These are phyloP conservation scores for Scolecobasidium constrictum DNA, from an alignment of 2,329 filamentous ascomycete species.

Conservation along the genomic window DNA sequence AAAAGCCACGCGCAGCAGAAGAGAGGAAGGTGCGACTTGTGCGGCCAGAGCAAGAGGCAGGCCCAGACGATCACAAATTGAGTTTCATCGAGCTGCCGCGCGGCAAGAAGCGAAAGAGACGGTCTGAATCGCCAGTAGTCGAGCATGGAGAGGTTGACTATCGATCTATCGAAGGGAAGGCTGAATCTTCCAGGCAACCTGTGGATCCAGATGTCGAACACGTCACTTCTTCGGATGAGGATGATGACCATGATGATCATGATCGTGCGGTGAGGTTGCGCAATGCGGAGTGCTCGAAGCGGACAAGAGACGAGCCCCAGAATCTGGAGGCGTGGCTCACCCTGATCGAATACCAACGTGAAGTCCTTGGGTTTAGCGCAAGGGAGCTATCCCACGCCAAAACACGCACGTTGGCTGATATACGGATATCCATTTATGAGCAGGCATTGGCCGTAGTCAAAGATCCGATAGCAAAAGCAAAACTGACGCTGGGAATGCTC, in stretches of 20 bases:
- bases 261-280: conserved; percentile 7
- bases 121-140: conserved; percentile 11
- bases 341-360: conserved; percentile 69
- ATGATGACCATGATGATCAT: neutral
- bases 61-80: conserved; percentile 4
- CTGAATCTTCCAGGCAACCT: conserved; percentile 12
- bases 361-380: conserved; percentile 38
- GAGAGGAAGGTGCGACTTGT: conserved; percentile 3
- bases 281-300: conserved; percentile 51
- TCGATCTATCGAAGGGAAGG: conserved; percentile 25
- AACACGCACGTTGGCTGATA: conserved; percentile 58
- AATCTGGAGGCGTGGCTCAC: conserved; percentile 65
- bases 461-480: conserved; percentile 38
- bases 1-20: neutral
- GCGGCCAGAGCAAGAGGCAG: neutral
- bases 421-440: conserved; percentile 71
- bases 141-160: conserved; percentile 22
- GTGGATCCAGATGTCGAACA: conserved; percentile 27
- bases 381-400: conserved; percentile 41
- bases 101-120: conserved; percentile 15
- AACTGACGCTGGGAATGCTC: conserved; percentile 58
- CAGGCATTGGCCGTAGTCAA: conserved; percentile 55
- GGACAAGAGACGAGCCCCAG: conserved; percentile 52
- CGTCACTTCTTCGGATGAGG: conserved; percentile 15
- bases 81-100: conserved; percentile 22